phyloP scores from a whole-genome alignment of 768 basidiomycete genomes.

The Calocera viscosa region DNA sequence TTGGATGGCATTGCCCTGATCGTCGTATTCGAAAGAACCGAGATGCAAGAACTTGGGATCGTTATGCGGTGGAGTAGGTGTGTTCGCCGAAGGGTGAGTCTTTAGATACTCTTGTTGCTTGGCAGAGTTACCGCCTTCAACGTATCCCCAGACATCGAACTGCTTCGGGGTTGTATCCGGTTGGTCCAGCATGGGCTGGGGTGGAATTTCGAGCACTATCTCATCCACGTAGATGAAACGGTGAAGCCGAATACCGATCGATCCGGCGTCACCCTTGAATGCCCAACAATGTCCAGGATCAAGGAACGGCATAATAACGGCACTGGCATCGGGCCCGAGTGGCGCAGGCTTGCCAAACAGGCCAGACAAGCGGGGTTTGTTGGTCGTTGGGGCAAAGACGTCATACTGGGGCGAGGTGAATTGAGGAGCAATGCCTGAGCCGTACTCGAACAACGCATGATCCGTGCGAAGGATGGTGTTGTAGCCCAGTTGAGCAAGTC shows the following conservation, averaged over 20 bases:
- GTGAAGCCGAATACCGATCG: neutral
- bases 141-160: neutral
- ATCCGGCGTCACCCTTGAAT: neutral
- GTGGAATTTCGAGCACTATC: neutral
- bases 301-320: neutral
- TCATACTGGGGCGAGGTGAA: conserved; percentile 4
- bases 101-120: neutral
- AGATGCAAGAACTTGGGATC: conserved; percentile 1
- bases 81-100: neutral
- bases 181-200: neutral
- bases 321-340: neutral
- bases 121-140: neutral
- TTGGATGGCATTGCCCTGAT: neutral
- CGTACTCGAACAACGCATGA: conserved; percentile 2
- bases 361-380: neutral
- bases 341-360: neutral
- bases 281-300: conserved; percentile 6
- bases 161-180: neutral
- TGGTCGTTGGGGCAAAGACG: neutral
- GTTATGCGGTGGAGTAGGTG: neutral
- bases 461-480: conserved; percentile 3
- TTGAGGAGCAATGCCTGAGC: neutral
- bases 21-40: neutral
- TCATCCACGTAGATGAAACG: neutral
- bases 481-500: neutral